These are phyloP conservation scores for Boletus sp. DNA, from an alignment of 1,284 basidiomycete species.

Conservation along the genomic window DNA sequence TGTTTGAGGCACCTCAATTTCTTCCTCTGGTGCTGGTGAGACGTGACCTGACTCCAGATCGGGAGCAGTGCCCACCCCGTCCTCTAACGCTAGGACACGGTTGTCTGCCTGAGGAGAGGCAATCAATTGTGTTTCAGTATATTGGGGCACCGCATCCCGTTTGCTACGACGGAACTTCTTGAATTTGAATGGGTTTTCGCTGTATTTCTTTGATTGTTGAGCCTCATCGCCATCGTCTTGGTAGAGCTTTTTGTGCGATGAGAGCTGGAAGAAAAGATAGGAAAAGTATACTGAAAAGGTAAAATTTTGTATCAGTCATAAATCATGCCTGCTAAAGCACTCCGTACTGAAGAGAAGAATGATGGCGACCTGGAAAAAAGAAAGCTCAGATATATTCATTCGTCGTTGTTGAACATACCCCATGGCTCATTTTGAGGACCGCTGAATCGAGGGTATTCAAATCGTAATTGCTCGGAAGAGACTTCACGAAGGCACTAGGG, in stretches of 20 bases:
- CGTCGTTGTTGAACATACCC: conserved; percentile 46
- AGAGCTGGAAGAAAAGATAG: conserved; percentile 84
- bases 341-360: conserved; percentile 73
- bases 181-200: conserved; percentile 29
- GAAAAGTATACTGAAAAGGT: conserved; percentile 54
- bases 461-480: conserved; percentile 34
- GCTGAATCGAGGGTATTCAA: conserved; percentile 37
- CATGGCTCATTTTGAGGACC: conserved; percentile 74
- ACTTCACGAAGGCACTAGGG: conserved; percentile 63
- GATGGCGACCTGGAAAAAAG: conserved; percentile 65
- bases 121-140: conserved; percentile 1
- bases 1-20: conserved; percentile 57
- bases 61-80: not conserved
- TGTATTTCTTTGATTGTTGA: conserved; percentile 23
- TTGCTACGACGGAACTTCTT: conserved; percentile 18
- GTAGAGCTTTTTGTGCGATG: conserved; percentile 77
- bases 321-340: conserved; percentile 4
- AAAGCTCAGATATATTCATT: conserved; percentile 9
- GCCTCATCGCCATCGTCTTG: conserved; percentile 43
- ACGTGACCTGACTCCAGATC: conserved; percentile 15
- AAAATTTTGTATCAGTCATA: conserved; percentile 2
- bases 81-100: not conserved
- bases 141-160: not conserved
- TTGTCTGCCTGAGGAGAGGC: conserved; percentile 4
- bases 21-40: conserved; percentile 30